Base-by-base conservation (phyloP, 169 alveolate species). In the Sarcocystis neurona region DNA sequence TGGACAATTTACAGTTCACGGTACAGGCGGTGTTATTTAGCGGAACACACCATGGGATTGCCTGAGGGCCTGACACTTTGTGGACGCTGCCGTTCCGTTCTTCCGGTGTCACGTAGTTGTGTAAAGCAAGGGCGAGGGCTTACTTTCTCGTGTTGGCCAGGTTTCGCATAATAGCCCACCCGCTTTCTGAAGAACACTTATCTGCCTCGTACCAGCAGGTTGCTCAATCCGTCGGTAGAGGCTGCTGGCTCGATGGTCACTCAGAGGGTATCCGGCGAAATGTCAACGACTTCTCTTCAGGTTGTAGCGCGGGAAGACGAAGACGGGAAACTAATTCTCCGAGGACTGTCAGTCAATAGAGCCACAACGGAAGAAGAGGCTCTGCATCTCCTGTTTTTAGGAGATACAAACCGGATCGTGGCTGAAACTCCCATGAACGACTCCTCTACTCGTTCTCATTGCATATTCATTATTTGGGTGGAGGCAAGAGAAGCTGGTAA, bases 361-460 rank as follows among this genome's bases (percentile, higher is more conserved):
- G 97, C 97, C 2, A 94, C 95, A 48, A 94, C 96, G 82, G 98
- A 97, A 88, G 98, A 97, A 94, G 99, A 96, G 91, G 99, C 99
- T 0, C 92, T 98, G 80, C 96, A 97, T 85, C 92, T 98, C 77
- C 87, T 90, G 37, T 96, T 97, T 89, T 85, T 96, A 79, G 99
- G 99, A 27, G 99, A 98, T 88, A 96, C 98, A 1, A 97, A 98
- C 87, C 93, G 99, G 72, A 98, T 97, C 0, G 98, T 98, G 0
- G 97, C 98, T 41, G 99, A 97, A 90, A 98, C 99, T 27, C 99
- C 99, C 3, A 96, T 96, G 94, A 97, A 98, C 92, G 99, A 98
- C 91, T 98, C 98, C 1, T 96, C 98, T 43, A 97, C 99, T 18
- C 93, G 99, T 20, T 97, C 99, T 30, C 99, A 98, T 94, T 97